A percentile compares a stretch with the other conserved stretches of the same genome.
phyloP scores from a whole-genome alignment of 1,284 basidiomycete genomes.

The Termitomyces sp. region DNA sequence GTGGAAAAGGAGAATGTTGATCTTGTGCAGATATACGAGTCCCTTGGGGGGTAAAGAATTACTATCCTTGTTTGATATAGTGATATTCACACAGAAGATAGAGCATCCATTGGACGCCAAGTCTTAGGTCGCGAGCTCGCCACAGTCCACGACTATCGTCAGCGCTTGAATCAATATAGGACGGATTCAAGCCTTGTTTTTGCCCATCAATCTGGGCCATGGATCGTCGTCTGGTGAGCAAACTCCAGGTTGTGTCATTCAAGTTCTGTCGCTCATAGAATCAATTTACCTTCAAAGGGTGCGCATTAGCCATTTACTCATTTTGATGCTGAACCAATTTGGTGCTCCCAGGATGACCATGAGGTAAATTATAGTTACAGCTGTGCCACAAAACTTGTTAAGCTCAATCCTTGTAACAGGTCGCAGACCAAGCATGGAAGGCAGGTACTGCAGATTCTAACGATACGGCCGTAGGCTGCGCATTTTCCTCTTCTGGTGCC shows the following conservation, averaged over 20 bases:
- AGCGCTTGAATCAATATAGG: slow-evolving; percentile 56
- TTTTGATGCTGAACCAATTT: neutral
- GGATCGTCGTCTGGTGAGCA: slow-evolving; percentile 55
- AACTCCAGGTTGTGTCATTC: neutral
- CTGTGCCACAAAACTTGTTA: neutral
- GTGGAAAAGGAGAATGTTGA: neutral
- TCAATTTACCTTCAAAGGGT: neutral
- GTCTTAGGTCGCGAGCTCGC: slow-evolving; percentile 52
- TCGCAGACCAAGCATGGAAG: slow-evolving; percentile 62
- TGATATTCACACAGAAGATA: slow-evolving; percentile 29
- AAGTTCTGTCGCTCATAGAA: neutral
- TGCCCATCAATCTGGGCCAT: slow-evolving; percentile 49
- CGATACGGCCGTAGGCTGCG: slow-evolving; percentile 35
- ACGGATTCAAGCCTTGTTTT: slow-evolving; percentile 45
- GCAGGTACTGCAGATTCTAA: slow-evolving; percentile 61
- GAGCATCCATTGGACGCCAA: slow-evolving; percentile 42
- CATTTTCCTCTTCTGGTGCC: slow-evolving; percentile 42
- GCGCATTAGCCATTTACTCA: neutral
- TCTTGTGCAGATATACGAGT: neutral
- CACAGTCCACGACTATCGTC: slow-evolving; percentile 59
- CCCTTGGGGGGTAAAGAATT: neutral
- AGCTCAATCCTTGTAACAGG: slow-evolving; percentile 24
- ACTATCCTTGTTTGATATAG: neutral
- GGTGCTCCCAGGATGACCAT: neutral
- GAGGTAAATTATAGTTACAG: neutral